These are phyloP conservation scores for Chrysoporthe cubensis DNA, from an alignment of 2,329 filamentous ascomycete genomes.

Conservation along the genomic window DNA sequence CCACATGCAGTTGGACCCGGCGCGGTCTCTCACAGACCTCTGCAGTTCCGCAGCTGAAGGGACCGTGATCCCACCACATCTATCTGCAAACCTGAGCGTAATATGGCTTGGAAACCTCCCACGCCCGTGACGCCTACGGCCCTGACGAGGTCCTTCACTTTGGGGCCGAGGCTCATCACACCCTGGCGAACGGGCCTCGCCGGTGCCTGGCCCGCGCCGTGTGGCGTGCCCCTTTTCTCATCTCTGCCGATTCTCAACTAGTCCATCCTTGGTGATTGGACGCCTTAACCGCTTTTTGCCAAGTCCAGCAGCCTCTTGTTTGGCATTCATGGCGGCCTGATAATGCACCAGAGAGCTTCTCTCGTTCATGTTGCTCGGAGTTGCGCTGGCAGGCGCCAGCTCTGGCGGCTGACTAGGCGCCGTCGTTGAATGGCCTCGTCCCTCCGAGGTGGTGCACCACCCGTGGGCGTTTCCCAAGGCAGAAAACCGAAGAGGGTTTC, in stretches of 20 bases:
- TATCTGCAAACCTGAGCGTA: not conserved
- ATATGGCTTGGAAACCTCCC: not conserved
- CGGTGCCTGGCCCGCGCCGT: not conserved
- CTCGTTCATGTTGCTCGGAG: too few relatives aligned
- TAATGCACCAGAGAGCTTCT: too few relatives aligned
- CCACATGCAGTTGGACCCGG: not conserved
- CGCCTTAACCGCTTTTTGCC: not conserved
- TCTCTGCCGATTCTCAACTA: not conserved
- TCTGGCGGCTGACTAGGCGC: too few relatives aligned
- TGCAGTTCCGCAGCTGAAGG: too few relatives aligned
- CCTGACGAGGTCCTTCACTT: not conserved
- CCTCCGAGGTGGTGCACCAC: too few relatives aligned
- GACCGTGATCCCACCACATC: not conserved
- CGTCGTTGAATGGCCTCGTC: too few relatives aligned
- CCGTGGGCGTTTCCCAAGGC: too few relatives aligned
- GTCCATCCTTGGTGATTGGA: not conserved
- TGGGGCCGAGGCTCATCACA: not conserved
- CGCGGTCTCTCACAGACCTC: too few relatives aligned
- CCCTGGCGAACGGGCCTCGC: not conserved
- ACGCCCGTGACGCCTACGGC: not conserved
- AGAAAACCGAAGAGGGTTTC: too few relatives aligned
- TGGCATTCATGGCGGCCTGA: not conserved
- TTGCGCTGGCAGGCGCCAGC: too few relatives aligned
- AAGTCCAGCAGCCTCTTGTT: not conserved
- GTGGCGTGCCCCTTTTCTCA: constrained; percentile 4